Evolutionary conservation across 2,329 filamentous ascomycete species (phyloP).

Genomic region (Clathrospora elynae): DNA sequence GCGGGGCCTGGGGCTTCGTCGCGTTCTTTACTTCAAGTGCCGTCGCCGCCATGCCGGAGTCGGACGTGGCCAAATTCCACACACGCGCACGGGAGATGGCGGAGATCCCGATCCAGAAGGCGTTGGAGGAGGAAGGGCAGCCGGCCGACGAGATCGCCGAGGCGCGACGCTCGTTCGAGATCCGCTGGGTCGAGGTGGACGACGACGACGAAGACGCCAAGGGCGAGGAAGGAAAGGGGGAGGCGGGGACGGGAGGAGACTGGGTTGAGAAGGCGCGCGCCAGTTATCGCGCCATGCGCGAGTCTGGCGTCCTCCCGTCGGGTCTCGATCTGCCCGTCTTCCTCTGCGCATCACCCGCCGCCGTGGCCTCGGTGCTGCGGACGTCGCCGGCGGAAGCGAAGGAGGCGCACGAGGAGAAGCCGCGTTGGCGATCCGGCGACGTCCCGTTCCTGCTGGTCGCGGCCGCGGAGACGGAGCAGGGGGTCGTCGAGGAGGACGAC

Average conservation of each 20-base stretch:
- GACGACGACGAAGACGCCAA: conserved; percentile 8
- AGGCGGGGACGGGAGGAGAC: conserved; percentile 5
- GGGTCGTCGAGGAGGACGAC: conserved; percentile 6
- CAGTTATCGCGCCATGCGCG: conserved; percentile 8
- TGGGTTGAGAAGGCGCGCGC: conserved; percentile 8
- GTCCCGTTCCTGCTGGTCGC: conserved; percentile 10
- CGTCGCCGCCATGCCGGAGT: conserved; percentile 7
- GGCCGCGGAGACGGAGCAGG: conserved; percentile 8
- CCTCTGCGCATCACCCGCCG: conserved; percentile 10
- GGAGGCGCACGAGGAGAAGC: conserved; percentile 5
- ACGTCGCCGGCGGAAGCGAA: conserved; percentile 6
- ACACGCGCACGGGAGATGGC: conserved; percentile 7
- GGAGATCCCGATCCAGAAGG: conserved; percentile 10
- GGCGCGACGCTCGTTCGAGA: conserved; percentile 8
- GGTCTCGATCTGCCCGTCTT: conserved; percentile 8
- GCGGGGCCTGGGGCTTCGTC: conserved; percentile 9
- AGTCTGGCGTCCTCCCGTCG: conserved; percentile 7
- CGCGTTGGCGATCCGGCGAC: conserved; percentile 8
- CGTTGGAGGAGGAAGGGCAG: conserved; percentile 8
- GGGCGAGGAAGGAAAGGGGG: conserved; percentile 6
- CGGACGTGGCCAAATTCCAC: conserved; percentile 8
- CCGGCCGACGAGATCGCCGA: conserved; percentile 5
- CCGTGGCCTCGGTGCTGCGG: conserved; percentile 6
- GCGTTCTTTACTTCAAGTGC: conserved; percentile 8
- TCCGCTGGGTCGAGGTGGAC: conserved; percentile 7